Conservation (phyloP, 495 filamentous ascomycete species). For the Tuber melanosporum region DNA sequence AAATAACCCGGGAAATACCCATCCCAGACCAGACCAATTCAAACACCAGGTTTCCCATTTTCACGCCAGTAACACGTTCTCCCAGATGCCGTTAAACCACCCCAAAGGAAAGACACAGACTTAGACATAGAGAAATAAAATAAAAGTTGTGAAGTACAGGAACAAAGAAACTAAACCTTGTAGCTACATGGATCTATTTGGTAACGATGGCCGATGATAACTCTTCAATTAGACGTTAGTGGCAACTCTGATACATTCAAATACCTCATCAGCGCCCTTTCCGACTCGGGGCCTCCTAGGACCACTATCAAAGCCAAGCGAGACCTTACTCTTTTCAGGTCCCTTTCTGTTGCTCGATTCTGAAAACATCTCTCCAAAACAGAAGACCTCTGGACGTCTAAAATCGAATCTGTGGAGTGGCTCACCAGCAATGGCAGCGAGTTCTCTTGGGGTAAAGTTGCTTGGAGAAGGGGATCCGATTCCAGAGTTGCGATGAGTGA, state of each 20-base stretch:
- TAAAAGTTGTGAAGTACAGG: not conserved
- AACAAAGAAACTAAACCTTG: not conserved
- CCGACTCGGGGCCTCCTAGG: not conserved
- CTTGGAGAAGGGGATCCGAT: not conserved
- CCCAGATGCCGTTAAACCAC: not conserved
- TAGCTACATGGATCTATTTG: conserved; percentile 2
- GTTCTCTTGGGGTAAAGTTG: conserved; percentile 12
- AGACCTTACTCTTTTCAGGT: not conserved
- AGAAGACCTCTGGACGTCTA: conserved; percentile 1
- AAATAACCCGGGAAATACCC: not conserved
- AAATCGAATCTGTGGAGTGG: conserved; percentile 13
- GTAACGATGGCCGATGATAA: conserved; percentile 1
- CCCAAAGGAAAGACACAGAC: conserved; percentile 2
- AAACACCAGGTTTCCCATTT: conserved; percentile 1
- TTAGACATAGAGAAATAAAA: conserved; percentile 1
- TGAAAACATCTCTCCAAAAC: conserved; percentile 4
- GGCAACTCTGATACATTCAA: conserved; percentile 12
- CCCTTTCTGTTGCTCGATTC: not conserved
- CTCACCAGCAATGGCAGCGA: conserved; percentile 19
- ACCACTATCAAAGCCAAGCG: conserved; percentile 7
- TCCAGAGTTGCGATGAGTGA: not conserved
- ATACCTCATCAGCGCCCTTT: conserved; percentile 6
- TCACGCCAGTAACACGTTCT: not conserved
- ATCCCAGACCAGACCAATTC: conserved; percentile 3
- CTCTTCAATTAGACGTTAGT: not conserved